Evolutionary conservation across 1,139 yeast species (phyloP), one percentile per base, ranked within the genome.

Genomic region (Hansenula anomala): DNA sequence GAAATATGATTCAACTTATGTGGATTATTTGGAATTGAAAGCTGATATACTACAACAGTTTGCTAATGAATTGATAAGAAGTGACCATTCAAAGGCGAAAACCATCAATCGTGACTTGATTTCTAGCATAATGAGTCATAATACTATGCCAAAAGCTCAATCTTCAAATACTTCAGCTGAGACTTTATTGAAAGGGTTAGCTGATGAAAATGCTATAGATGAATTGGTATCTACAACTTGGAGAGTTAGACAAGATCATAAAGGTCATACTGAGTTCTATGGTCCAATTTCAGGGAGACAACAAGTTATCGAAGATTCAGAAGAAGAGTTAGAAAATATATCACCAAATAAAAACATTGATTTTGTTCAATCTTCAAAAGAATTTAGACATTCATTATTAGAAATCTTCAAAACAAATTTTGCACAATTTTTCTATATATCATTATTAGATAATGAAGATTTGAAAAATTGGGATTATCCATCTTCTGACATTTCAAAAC

Each of bases 211-310:
- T 22, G 61, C 60, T 7, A 36, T 56, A 12, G 58, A 56, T 32
- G 60, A 56, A 30, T 42, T 56, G 4, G 45, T 47, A 10, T 52
- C 56, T 0, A 56, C 61, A 5, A 54, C 56, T 4, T 56, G 60
- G 60, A 47, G 52, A 29, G 60, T 56, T 5, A 37, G 56, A 10
- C 43, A 42, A 17, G 54, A 51, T 33, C 38, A 41, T 4, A 34
- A 43, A 8, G 56, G 56, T 0, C 39, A 46, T 18, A 53, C 58
- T 5, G 58, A 50, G 12, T 56, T 56, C 33, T 56, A 56, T 36
- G 61, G 61, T 1, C 61, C 60, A 8, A 45, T 56, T 4, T 55
- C 59, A 2, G 59, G 58, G 3, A 39, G 60, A 28, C 56, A 54
- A 35, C 49, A 50, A 23, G 53, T 51, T 15, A 22, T 44, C 6